These are phyloP conservation scores for Aureobasidium uvarum DNA, from an alignment of 2,329 filamentous ascomycete genomes.

Conservation along the genomic window DNA sequence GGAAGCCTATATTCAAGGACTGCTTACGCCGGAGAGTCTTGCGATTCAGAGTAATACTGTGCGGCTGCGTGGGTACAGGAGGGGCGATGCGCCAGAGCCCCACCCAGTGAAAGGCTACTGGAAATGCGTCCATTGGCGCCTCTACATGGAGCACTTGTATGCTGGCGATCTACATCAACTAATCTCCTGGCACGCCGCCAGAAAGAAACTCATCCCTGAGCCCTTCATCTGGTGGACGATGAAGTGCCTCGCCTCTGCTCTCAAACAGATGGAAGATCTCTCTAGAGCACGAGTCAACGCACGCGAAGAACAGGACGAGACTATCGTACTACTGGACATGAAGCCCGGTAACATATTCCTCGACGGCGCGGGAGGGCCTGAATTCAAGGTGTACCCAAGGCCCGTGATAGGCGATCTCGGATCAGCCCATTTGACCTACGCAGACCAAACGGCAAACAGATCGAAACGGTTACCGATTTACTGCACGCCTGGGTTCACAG, in stretches of 20 bases:
- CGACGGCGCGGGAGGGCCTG: no score
- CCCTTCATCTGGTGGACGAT: neutral
- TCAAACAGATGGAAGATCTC: neutral
- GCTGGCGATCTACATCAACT: neutral
- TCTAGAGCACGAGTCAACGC: neutral
- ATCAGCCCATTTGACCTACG: neutral
- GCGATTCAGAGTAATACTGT: neutral
- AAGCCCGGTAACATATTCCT: neutral
- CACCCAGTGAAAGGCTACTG: no score
- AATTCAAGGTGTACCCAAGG: neutral
- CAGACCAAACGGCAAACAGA: neutral
- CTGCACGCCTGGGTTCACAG: neutral
- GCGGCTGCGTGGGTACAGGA: neutral
- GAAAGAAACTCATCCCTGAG: neutral
- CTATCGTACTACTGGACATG: neutral
- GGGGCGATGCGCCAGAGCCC: neutral
- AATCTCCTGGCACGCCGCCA: neutral
- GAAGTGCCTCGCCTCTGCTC: neutral
- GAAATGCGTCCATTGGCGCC: neutral
- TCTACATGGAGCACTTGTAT: slow-evolving; percentile 6
- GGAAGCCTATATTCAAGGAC: slow-evolving; percentile 3
- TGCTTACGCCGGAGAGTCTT: neutral
- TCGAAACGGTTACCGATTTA: neutral
- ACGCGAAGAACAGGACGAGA: neutral
- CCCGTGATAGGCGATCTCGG: neutral